phyloP scores from a whole-genome alignment of 2,329 filamentous ascomycete genomes.

The Aspergillus neotritici region DNA sequence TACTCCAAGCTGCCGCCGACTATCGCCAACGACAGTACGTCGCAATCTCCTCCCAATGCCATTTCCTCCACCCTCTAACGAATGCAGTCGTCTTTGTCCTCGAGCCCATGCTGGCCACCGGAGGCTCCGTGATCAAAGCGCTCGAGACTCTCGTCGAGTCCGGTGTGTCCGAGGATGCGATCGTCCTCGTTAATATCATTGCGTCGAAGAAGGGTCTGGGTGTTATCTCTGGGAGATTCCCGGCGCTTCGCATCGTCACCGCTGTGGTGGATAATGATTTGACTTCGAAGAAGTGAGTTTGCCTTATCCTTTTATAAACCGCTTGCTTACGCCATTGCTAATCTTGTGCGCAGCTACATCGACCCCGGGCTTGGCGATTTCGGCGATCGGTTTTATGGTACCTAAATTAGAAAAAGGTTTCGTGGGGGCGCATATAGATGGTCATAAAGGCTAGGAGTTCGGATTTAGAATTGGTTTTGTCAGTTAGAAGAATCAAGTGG shows the following conservation, averaged over 20 bases:
- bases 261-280: conserved; percentile 15
- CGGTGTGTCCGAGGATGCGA: conserved; percentile 19
- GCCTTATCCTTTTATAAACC: background rate
- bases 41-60: too few relatives aligned
- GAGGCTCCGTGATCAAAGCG: conserved; percentile 14
- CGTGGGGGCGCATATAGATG: too few relatives aligned
- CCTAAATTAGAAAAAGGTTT: background rate
- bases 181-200: conserved; percentile 27
- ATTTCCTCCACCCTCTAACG: conserved; percentile 4
- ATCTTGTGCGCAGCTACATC: conserved; percentile 24
- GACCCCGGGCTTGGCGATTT: conserved; percentile 35
- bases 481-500: background rate
- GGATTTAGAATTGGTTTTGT: background rate
- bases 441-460: too few relatives aligned
- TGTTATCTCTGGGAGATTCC: conserved; percentile 16
- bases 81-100: conserved; percentile 13
- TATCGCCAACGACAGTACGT: conserved; percentile 17
- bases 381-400: conserved; percentile 31
- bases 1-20: conserved; percentile 27
- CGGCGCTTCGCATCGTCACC: conserved; percentile 18
- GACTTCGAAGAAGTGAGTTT: conserved; percentile 13
- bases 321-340: background rate
- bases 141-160: conserved; percentile 9
- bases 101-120: conserved; percentile 18
- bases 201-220: conserved; percentile 22